Conservation (phyloP, 208 protist species). For the Crithidia fasciculata region DNA sequence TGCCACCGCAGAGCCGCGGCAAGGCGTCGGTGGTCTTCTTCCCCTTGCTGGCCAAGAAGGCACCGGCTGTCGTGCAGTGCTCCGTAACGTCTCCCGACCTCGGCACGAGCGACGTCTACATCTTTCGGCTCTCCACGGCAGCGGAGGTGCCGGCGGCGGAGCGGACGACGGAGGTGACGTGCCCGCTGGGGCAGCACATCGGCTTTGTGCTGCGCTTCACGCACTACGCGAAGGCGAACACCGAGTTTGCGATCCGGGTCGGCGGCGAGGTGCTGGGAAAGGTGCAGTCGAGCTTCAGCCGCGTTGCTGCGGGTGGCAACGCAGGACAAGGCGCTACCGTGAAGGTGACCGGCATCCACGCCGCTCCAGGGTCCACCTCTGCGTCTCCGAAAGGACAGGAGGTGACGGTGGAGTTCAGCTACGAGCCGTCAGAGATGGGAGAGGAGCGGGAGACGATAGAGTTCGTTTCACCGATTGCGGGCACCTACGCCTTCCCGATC, state of each 20-base stretch:
- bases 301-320: constrained; percentile 25
- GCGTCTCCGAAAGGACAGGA: constrained; percentile 80
- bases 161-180: constrained; percentile 80
- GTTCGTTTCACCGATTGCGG: constrained; percentile 83
- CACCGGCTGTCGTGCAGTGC: constrained; percentile 68
- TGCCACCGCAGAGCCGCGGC: constrained; percentile 62
- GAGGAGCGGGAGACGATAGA: constrained; percentile 78
- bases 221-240: constrained; percentile 67
- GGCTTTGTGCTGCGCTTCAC: constrained; percentile 76
- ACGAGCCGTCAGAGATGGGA: constrained; percentile 92
- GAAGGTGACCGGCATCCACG: constrained; percentile 25
- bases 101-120: constrained; percentile 76
- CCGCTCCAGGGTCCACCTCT: background rate
- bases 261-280: constrained; percentile 33
- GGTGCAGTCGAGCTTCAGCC: constrained; percentile 15
- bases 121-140: constrained; percentile 65
- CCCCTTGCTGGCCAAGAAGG: constrained; percentile 79
- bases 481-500: constrained; percentile 93
- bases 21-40: constrained; percentile 87
- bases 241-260: constrained; percentile 88
- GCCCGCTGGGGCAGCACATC: constrained; percentile 83
- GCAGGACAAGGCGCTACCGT: constrained; percentile 35
- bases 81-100: constrained; percentile 82
- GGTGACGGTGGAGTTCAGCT: constrained; percentile 91
- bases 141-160: constrained; percentile 63